These are phyloP conservation scores for Posidonia australis DNA, from an alignment of 106 monocot genomes.

Conservation along the genomic window DNA sequence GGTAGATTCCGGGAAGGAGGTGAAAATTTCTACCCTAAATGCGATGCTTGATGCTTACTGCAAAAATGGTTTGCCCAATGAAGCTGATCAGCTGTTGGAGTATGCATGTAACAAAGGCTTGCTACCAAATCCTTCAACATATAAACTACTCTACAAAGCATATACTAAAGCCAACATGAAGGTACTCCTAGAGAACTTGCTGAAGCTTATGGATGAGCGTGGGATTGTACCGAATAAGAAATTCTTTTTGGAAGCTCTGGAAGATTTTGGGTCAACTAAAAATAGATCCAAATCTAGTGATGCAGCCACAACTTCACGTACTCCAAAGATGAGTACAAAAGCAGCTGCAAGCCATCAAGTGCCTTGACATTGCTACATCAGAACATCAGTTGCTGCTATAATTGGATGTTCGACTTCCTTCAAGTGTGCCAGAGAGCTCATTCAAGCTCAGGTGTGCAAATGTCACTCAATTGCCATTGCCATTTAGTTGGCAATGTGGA, in stretches of 20 bases:
- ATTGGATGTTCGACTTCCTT: too few relatives aligned
- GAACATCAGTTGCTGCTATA: too few relatives aligned
- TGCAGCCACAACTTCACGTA: neutral
- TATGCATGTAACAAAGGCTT: constrained; percentile 28
- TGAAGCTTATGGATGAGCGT: constrained; percentile 60
- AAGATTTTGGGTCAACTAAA: constrained; percentile 35
- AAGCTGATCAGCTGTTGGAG: constrained; percentile 65
- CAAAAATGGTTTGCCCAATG: constrained; percentile 50
- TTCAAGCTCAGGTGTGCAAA: too few relatives aligned
- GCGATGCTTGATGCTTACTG: constrained; percentile 93
- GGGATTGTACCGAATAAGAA: constrained; percentile 90
- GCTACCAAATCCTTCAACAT: constrained; percentile 54
- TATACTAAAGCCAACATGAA: constrained; percentile 70
- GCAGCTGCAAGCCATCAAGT: too few relatives aligned
- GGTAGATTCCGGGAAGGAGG: constrained; percentile 25
- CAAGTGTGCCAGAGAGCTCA: too few relatives aligned
- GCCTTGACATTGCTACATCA: too few relatives aligned
- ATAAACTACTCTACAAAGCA: constrained; percentile 74
- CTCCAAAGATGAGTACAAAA: too few relatives aligned
- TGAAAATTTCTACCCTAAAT: constrained; percentile 69
- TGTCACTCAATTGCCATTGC: too few relatives aligned
- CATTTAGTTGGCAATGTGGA: too few relatives aligned
- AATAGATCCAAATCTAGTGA: neutral
- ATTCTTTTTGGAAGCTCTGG: constrained; percentile 80
- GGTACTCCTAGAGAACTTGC: constrained; percentile 47